phyloP scores from a whole-genome alignment of 345 rosid species.

The Noccaea bulbosa region DNA sequence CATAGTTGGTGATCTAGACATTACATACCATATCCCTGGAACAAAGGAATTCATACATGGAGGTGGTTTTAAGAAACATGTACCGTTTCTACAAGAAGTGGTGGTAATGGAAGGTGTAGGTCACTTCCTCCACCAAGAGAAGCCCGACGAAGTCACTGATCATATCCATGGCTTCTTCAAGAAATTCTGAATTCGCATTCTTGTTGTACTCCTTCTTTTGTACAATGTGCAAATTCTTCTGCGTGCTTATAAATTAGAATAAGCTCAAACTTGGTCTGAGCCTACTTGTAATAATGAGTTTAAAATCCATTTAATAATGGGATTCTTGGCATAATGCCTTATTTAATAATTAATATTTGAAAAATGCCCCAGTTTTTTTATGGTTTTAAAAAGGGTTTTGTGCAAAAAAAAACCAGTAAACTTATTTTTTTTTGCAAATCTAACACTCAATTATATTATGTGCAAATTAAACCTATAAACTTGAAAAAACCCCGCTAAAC shows the following conservation, averaged over 20 bases:
- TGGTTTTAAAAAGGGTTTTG: too few species aligned
- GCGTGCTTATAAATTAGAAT: neutral
- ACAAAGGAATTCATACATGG: slow-evolving; percentile 60
- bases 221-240: neutral
- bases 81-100: slow-evolving; percentile 73
- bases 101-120: slow-evolving; percentile 83
- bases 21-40: slow-evolving; percentile 61
- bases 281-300: slow-evolving; percentile 21
- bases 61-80: slow-evolving; percentile 60
- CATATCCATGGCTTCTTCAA: slow-evolving; percentile 73
- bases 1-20: slow-evolving; percentile 76
- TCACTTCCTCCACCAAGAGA: slow-evolving; percentile 75
- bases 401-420: too few species aligned
- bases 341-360: too few species aligned
- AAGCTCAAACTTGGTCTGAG: neutral
- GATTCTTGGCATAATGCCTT: too few species aligned
- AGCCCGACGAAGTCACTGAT: slow-evolving; percentile 59
- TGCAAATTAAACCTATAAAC: too few species aligned
- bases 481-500: too few species aligned
- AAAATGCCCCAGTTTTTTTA: too few species aligned
- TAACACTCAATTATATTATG: too few species aligned
- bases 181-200: slow-evolving; percentile 49
- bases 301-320: too few species aligned
- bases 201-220: slow-evolving; percentile 10
- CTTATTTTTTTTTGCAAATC: too few species aligned